phyloP scores from a whole-genome alignment of 2,329 filamentous ascomycete genomes.

The Dothidotthia symphoricarpi region DNA sequence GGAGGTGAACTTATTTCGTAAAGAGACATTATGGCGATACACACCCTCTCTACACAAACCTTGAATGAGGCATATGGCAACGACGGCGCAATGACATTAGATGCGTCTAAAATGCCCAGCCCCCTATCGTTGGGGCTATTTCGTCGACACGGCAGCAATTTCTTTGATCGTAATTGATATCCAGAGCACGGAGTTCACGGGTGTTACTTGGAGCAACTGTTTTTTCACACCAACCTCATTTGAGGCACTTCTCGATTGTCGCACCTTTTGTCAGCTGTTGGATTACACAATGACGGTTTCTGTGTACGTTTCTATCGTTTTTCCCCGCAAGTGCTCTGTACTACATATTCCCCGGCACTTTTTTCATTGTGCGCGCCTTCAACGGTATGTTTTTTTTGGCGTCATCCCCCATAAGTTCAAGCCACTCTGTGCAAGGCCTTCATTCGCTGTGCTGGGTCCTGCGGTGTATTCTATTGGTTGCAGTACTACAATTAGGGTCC shows the following conservation, averaged over 20 bases:
- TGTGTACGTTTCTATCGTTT: background rate
- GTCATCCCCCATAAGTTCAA: no score
- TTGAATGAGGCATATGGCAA: no score
- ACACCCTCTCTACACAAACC: background rate
- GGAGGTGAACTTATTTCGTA: slow-evolving; percentile 62
- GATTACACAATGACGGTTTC: background rate
- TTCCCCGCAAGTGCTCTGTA: background rate
- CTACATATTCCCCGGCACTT: background rate
- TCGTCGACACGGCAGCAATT: slow-evolving; percentile 4
- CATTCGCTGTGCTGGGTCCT: no score
- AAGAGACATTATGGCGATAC: slow-evolving; percentile 20
- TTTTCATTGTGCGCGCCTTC: background rate
- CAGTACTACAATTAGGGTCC: no score
- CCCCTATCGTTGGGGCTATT: slow-evolving; percentile 3
- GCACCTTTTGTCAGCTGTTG: background rate
- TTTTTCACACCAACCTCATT: slow-evolving; percentile 1
- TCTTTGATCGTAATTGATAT: slow-evolving; percentile 8
- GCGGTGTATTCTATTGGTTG: no score
- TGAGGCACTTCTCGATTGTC: background rate
- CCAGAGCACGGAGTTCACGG: slow-evolving; percentile 24
- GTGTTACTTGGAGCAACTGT: slow-evolving; percentile 2
- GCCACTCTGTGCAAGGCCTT: no score
- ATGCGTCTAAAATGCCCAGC: slow-evolving; percentile 4
- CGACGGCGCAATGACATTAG: slow-evolving; percentile 19
- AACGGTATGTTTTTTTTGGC: background rate